Base-by-base conservation (phyloP, 306 rosid species). In the Notholithocarpus densiflorus region DNA sequence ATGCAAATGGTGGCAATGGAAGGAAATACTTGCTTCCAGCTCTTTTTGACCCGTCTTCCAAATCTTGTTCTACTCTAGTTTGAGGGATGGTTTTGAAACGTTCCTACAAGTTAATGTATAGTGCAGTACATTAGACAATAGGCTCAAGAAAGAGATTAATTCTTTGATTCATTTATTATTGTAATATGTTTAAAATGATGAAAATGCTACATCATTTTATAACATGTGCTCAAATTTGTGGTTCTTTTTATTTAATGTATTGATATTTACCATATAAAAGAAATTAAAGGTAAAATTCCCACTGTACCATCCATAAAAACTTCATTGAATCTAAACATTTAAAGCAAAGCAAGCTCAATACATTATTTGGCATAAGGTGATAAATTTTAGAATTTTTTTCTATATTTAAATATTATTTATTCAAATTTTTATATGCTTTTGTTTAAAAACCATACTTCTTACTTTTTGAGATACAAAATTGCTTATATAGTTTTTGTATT, bases 11-110 rank as follows among this genome's bases (percentile, higher is more conserved):
- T 0, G 62, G 57, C 2, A 78, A 85, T 57, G 92, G 91, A 0
- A 83, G 90, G 14, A 89, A 90, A 64, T 92, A 84, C 60, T 62
- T 92, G 84, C 71, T 92, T 56, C 93, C 93, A 0, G 94, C 97
- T 3, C 79, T 92, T 2, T 29, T 79, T 62, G 90, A 92, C 23
- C 97, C 95, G 15, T 68, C 89, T 2, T 86, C 92, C 2, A 81
- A 89, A 10, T n/a, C 86, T 75, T 92, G 97, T 21, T 86, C 91
- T 0, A 81, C 97, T 9, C 79, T 92, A 0, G 87, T 86, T 7
- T 84, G 57, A 81, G 57, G 18, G 55, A 6, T 11, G 27, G n/a
- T 5, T 34, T 27, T 29, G 5, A 4, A 23, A 17, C 23, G 14
- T 7, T 4, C 62, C 19, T 14, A 18, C 23, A 53, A 0, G 5